Percentiles rank a stretch among this genome's conserved stretches.
Conservation (phyloP, 768 basidiomycete genomes). For the Austroboletus festivus region DNA sequence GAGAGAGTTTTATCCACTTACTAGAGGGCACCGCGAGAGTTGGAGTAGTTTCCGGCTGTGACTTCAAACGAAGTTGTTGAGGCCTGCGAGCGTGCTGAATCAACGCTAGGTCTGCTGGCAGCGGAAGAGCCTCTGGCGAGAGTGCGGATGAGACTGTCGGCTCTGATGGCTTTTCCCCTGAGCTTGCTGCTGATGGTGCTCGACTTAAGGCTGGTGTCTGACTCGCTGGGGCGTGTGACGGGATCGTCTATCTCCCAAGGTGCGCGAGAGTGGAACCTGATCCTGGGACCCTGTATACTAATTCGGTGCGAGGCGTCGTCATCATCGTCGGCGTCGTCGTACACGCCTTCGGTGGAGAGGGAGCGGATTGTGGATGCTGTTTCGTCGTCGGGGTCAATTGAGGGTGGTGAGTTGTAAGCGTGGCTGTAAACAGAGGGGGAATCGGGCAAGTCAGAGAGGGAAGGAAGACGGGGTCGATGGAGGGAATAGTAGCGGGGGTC, state of each 20-base stretch:
- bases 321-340: slow-evolving; percentile 37
- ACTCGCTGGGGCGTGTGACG: slow-evolving; percentile 44
- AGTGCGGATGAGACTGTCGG: slow-evolving; percentile 42
- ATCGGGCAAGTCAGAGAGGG: slow-evolving; percentile 58
- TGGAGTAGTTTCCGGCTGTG: slow-evolving; percentile 46
- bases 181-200: slow-evolving; percentile 29
- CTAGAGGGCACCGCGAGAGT: slow-evolving; percentile 56
- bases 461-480: slow-evolving; percentile 45
- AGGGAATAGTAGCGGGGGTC: slow-evolving; percentile 27
- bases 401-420: slow-evolving; percentile 32
- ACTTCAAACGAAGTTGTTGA: slow-evolving; percentile 57
- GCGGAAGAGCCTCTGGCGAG: slow-evolving; percentile 38
- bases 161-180: slow-evolving; percentile 27
- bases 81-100: slow-evolving; percentile 54
- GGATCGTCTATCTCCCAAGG: slow-evolving; percentile 74
- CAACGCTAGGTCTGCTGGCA: slow-evolving; percentile 56
- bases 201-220: slow-evolving; percentile 36
- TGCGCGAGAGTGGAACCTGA: slow-evolving; percentile 76
- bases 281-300: slow-evolving; percentile 78
- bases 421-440: slow-evolving; percentile 70
- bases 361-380: slow-evolving; percentile 36
- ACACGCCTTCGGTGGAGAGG: slow-evolving; percentile 31
- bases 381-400: slow-evolving; percentile 62
- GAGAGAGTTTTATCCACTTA: slow-evolving; percentile 34
- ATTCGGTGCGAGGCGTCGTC: slow-evolving; percentile 50